Conservation (phyloP, 73 alveolate species). For the Strombidium stylifer region DNA sequence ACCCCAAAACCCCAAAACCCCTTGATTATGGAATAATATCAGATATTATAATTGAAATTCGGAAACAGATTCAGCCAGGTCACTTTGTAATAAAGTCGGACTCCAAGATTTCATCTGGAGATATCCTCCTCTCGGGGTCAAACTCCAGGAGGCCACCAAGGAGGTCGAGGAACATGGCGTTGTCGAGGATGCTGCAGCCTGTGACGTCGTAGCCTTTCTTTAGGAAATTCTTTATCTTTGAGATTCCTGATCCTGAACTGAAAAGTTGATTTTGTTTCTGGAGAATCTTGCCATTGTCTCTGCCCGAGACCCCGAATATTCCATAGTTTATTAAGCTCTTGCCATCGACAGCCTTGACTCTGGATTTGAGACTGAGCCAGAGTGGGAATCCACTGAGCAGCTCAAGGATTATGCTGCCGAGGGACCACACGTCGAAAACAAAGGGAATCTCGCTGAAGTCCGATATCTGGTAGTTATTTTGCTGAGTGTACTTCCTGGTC, state of each 20-base stretch:
- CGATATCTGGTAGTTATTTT: background rate
- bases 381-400: conserved; percentile 64
- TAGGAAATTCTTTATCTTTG: background rate
- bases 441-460: conserved; percentile 13
- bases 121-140: conserved; percentile 36
- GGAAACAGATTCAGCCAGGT: too few relatives aligned
- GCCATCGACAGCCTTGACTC: conserved; percentile 40
- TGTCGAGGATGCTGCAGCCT: background rate
- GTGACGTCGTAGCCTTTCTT: conserved; percentile 15
- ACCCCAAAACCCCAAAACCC: too few relatives aligned
- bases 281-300: conserved; percentile 47
- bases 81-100: conserved; percentile 22
- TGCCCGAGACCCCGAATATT: conserved; percentile 57
- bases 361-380: conserved; percentile 67
- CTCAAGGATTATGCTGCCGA: conserved; percentile 67
- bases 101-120: conserved; percentile 43
- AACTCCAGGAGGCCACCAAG: conserved; percentile 35
- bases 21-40: too few relatives aligned
- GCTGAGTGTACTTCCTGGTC: conserved; percentile 11
- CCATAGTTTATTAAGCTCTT: conserved; percentile 47
- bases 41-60: too few relatives aligned
- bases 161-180: conserved; percentile 29
- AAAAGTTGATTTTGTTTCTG: conserved; percentile 33
- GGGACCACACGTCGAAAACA: conserved; percentile 67
- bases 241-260: conserved; percentile 14